Percentiles rank a stretch among this genome's conserved stretches.
These are phyloP conservation scores for Debaryomyces sp. DNA, from an alignment of 1,139 yeast species.

Conservation along the genomic window DNA sequence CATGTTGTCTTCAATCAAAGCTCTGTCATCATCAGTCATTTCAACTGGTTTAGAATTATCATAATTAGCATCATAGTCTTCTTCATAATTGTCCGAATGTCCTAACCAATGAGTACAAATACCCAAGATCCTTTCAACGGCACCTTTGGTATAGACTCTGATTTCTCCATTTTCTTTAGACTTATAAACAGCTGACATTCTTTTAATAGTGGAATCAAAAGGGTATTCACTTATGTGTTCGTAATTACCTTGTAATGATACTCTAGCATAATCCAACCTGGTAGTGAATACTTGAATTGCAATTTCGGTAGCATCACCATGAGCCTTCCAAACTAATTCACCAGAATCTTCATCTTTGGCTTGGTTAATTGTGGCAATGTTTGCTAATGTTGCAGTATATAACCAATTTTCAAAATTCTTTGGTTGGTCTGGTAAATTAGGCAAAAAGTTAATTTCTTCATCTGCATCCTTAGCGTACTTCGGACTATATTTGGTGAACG, in stretches of 20 bases:
- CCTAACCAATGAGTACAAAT: constrained; percentile 62
- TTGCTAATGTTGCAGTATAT: constrained; percentile 67
- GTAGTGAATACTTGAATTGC: constrained; percentile 76
- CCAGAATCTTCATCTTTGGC: constrained; percentile 41
- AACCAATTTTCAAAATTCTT: constrained; percentile 50
- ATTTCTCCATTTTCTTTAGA: constrained; percentile 27
- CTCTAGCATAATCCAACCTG: constrained; percentile 55
- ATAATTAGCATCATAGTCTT: constrained; percentile 16
- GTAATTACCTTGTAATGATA: constrained; percentile 24
- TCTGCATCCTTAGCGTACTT: constrained; percentile 37
- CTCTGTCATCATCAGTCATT: constrained; percentile 46
- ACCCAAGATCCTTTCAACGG: constrained; percentile 69
- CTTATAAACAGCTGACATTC: constrained; percentile 69
- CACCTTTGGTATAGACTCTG: constrained; percentile 69
- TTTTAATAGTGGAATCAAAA: constrained; percentile 75
- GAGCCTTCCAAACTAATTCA: constrained; percentile 63
- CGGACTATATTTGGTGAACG: constrained; percentile 47
- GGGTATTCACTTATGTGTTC: constrained; percentile 68
- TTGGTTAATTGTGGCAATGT: constrained; percentile 63
- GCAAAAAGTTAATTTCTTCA: constrained; percentile 37
- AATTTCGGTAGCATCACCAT: constrained; percentile 85
- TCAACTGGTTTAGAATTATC: constrained; percentile 25
- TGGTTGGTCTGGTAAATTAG: constrained; percentile 28
- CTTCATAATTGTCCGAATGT: constrained; percentile 19
- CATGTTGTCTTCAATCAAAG: constrained; percentile 58